A percentile compares a stretch with the other conserved stretches of the same genome.
These are phyloP conservation scores for Talaromyces sp. DNA, from an alignment of 2,329 filamentous ascomycete genomes.

Conservation along the genomic window DNA sequence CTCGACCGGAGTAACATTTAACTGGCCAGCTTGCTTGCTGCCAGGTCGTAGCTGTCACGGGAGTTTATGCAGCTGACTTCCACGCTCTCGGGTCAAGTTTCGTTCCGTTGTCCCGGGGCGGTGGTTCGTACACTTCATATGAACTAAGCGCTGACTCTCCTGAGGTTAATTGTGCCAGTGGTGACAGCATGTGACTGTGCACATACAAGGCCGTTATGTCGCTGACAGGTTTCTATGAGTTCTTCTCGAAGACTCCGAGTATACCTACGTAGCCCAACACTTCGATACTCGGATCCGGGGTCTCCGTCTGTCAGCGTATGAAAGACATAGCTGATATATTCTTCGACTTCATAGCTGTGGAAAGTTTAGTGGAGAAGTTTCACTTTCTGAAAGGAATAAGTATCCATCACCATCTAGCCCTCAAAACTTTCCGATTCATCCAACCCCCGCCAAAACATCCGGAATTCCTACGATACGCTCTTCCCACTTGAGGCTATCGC, in stretches of 20 bases:
- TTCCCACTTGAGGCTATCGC: background rate
- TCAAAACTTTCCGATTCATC: background rate
- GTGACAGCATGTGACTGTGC: background rate
- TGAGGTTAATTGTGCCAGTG: too few relatives aligned
- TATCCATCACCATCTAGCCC: too few relatives aligned
- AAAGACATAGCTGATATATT: too few relatives aligned
- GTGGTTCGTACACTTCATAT: background rate
- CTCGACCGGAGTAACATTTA: background rate
- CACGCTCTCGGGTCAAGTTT: background rate
- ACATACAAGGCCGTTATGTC: background rate
- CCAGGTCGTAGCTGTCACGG: too few relatives aligned
- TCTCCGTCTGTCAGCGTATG: background rate
- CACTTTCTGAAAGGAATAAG: too few relatives aligned
- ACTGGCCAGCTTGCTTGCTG: background rate
- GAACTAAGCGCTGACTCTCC: background rate
- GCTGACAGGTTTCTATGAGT: background rate
- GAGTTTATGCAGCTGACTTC: background rate
- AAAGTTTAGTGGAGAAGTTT: too few relatives aligned
- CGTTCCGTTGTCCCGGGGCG: background rate
- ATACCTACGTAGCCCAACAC: too few relatives aligned
- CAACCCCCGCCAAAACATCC: background rate
- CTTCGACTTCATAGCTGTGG: too few relatives aligned
- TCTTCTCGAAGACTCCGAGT: background rate
- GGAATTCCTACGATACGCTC: background rate
- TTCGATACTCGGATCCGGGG: background rate